Evolutionary conservation across 176 grass and related monocot species (phyloP).

Genomic region (Oryza coarctata): DNA sequence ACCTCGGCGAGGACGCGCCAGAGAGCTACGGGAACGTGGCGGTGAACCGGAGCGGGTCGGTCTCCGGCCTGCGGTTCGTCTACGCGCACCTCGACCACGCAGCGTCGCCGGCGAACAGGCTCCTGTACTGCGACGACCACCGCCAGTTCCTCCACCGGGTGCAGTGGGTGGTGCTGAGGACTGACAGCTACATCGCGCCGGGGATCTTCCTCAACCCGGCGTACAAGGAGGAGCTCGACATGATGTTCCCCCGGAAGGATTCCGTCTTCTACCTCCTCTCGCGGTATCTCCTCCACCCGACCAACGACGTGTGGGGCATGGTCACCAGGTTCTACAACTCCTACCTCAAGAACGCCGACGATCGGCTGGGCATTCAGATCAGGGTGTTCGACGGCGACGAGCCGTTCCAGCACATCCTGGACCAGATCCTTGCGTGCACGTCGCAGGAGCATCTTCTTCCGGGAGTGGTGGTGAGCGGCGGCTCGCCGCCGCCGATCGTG

Average conservation of each 20-base stretch:
- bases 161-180: slow-evolving; percentile 40
- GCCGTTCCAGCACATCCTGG: slow-evolving; percentile 4
- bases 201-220: slow-evolving; percentile 23
- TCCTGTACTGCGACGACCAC: slow-evolving; percentile 40
- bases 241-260: slow-evolving; percentile 36
- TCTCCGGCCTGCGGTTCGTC: slow-evolving; percentile 2
- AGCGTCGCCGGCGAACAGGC: slow-evolving; percentile 4
- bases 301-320: slow-evolving; percentile 44
- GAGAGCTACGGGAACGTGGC: slow-evolving; percentile 38
- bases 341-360: slow-evolving; percentile 34
- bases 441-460: slow-evolving; percentile 38
- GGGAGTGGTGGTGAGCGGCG: neutral
- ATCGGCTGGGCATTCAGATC: slow-evolving; percentile 37
- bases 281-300: slow-evolving; percentile 47
- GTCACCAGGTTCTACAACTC: slow-evolving; percentile 40
- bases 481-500: neutral
- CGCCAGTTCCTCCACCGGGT: slow-evolving; percentile 26
- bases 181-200: slow-evolving; percentile 38
- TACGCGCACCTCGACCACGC: slow-evolving; percentile 28
- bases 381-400: slow-evolving; percentile 13
- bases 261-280: slow-evolving; percentile 44
- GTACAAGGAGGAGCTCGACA: slow-evolving; percentile 33
- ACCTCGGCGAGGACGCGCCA: slow-evolving; percentile 1
- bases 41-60: slow-evolving; percentile 2
- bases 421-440: slow-evolving; percentile 47